Evolutionary conservation across 2,329 filamentous ascomycete species (phyloP).

Genomic region (Fusarium armeniacum): DNA sequence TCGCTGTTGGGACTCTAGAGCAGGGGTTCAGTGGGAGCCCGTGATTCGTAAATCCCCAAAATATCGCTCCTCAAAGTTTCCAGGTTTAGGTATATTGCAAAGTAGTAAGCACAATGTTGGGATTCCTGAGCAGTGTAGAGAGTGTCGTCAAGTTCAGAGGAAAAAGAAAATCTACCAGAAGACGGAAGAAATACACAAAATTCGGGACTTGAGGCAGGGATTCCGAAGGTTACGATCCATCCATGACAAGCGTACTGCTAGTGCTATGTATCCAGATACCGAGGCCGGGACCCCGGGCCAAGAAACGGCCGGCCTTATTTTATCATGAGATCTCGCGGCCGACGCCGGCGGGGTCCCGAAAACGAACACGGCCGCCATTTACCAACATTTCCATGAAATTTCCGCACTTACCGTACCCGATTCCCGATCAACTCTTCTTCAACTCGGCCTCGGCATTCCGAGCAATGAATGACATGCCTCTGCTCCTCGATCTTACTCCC

Average conservation of each 20-base stretch:
- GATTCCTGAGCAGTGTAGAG: neutral
- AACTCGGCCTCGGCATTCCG: slow-evolving; percentile 31
- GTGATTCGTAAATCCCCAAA: slow-evolving; percentile 3
- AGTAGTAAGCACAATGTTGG: neutral
- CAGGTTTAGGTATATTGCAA: neutral
- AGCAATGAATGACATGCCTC: slow-evolving; percentile 30
- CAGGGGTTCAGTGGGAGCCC: slow-evolving; percentile 13
- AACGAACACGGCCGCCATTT: slow-evolving; percentile 44
- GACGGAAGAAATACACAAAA: neutral
- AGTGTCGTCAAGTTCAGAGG: neutral
- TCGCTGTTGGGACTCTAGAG: slow-evolving; percentile 31
- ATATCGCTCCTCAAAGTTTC: neutral
- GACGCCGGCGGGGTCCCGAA: slow-evolving; percentile 42
- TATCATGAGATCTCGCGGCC: slow-evolving; percentile 36
- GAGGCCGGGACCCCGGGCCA: slow-evolving; percentile 12
- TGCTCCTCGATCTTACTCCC: slow-evolving; percentile 16
- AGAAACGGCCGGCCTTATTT: slow-evolving; percentile 24
- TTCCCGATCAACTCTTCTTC: slow-evolving; percentile 13
- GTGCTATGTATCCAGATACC: slow-evolving; percentile 3
- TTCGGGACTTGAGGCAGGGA: neutral
- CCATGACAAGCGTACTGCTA: neutral
- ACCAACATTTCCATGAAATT: neutral
- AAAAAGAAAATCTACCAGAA: neutral
- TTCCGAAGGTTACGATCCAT: neutral
- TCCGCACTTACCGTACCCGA: slow-evolving; percentile 30